Base-by-base conservation (phyloP, 768 basidiomycete genomes). In the Tricholoma sp. region DNA sequence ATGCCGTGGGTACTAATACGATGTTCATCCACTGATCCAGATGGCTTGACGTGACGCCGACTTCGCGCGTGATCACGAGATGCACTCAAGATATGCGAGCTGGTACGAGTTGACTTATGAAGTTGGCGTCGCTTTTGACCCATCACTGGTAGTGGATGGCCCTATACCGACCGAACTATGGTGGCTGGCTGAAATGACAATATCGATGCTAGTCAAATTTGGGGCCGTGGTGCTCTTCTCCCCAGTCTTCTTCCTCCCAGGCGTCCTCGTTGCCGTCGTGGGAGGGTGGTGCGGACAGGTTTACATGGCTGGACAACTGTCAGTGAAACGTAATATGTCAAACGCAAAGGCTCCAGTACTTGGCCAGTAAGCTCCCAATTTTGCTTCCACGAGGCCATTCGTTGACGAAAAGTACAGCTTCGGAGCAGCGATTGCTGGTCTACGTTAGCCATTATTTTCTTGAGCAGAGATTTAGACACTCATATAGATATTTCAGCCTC, bases 11-110 rank as follows among this genome's bases (percentile, higher is more conserved):
- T 28, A 47, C 15, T 39, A 31, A 53, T 17, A 4, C 10, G 29
- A 17, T 18, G 18, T 42, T 28, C 15, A 24, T 24, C 24, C 24
- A 4, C 24, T 24, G 24, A 24, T 48, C 36, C 6, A 80, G 85
- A 66, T 86, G 72, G 73, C 73, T 80, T 31, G 75, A 76, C 58
- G 69, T 73, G 33, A 80, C 78, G 1, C 76, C 78, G 9, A 67
- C 70, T 1, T 72, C 75, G 20, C 80, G 87, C 4, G 80, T 90
- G 51, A 81, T 88, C 41, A 72, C 84, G 29, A 77, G 86, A 50
- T 82, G 82, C 65, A 88, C 86, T 1, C 80, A 85, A 53, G 87
- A 89, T 63, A 85, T 88, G 18, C 72, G 80, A 44, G 64, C 70
- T 56, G 70, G 67, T 70, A 62, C 33, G 65, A 54, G 9, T 55